Conservation (phyloP, 352 stramenopile genomes). For the Phytopythium litorale region DNA sequence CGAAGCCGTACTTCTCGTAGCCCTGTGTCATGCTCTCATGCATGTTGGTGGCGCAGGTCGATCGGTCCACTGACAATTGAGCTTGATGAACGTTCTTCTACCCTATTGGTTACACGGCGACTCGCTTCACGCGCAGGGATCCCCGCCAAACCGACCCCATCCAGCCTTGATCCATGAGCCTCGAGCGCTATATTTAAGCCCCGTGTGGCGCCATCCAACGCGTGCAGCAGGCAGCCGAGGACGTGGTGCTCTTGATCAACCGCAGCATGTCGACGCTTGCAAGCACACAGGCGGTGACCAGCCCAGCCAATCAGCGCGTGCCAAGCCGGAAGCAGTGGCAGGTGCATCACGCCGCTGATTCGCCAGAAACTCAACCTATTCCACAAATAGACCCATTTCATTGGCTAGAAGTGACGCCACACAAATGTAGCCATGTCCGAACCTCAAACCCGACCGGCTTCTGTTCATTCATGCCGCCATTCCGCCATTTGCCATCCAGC, state of each 20-base stretch:
- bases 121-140: too few relatives aligned
- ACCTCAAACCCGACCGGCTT: background rate
- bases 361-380: background rate
- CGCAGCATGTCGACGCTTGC: too few relatives aligned
- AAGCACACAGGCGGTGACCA: too few relatives aligned
- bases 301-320: constrained; percentile 15
- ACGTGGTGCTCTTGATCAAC: too few relatives aligned
- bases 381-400: background rate
- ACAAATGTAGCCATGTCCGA: background rate
- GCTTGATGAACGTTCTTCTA: background rate
- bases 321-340: constrained; percentile 8
- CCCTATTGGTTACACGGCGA: too few relatives aligned
- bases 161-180: too few relatives aligned
- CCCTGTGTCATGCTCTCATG: background rate
- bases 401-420: background rate
- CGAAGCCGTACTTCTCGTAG: constrained; percentile 40
- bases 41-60: too few relatives aligned
- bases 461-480: background rate
- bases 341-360: background rate
- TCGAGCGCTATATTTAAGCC: background rate
- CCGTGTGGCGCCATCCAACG: too few relatives aligned
- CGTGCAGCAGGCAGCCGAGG: too few relatives aligned
- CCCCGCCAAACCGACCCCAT: too few relatives aligned
- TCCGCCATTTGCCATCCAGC: background rate
- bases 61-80: background rate